Evolutionary conservation across 108 stramenopile species (phyloP).

Genomic region (Cyclotella baltica): DNA sequence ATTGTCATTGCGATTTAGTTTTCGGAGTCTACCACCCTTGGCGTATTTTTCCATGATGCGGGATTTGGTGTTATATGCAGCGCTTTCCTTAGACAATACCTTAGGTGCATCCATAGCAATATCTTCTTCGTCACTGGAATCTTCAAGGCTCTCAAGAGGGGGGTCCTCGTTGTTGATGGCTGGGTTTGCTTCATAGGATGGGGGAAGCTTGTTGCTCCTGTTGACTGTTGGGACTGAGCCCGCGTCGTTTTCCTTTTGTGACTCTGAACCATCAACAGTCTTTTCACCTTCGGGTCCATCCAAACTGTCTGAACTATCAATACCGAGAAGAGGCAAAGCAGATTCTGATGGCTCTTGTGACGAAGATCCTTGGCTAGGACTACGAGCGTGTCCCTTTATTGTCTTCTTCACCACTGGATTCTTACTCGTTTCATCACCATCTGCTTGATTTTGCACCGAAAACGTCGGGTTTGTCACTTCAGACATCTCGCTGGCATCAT

Average conservation of each 20-base stretch:
- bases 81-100: neutral
- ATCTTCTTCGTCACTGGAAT: constrained; percentile 26
- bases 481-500: constrained; percentile 46
- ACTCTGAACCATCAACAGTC: constrained; percentile 2
- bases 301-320: constrained; percentile 17
- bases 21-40: constrained; percentile 39
- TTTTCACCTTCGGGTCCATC: neutral
- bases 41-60: constrained; percentile 47
- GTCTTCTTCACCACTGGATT: neutral
- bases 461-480: constrained; percentile 47
- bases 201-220: neutral
- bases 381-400: neutral
- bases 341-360: constrained; percentile 29
- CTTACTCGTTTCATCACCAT: constrained; percentile 10
- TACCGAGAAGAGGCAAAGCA: constrained; percentile 16
- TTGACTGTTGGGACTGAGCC: neutral
- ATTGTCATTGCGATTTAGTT: constrained; percentile 11
- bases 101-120: neutral
- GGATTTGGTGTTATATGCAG: constrained; percentile 31
- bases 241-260: constrained; percentile 34
- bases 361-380: constrained; percentile 20
- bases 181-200: neutral
- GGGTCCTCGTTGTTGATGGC: constrained; percentile 14
- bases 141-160: constrained; percentile 37
- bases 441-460: constrained; percentile 4